Conservation (phyloP, 2,329 filamentous ascomycete species). For the Monilinia laxa region DNA sequence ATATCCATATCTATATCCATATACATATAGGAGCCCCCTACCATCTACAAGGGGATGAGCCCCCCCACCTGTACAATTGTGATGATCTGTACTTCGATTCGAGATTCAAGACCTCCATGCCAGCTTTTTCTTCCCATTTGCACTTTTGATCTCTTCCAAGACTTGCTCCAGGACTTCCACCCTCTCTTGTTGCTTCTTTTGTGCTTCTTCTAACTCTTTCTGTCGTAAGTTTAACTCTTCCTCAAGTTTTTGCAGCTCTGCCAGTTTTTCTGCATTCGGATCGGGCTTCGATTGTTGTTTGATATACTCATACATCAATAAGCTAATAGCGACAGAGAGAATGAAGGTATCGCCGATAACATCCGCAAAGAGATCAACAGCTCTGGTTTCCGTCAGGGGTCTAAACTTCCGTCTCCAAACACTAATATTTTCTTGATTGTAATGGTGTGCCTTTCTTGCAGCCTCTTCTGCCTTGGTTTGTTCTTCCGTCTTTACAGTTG, state of each 20-base stretch:
- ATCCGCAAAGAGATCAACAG: constrained; percentile 66
- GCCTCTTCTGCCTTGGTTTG: constrained; percentile 56
- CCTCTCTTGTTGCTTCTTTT: constrained; percentile 39
- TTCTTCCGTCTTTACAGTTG: constrained; percentile 64
- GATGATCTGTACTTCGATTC: background rate
- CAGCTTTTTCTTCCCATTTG: constrained; percentile 34
- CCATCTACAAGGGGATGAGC: background rate
- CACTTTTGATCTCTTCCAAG: constrained; percentile 37
- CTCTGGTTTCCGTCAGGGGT: constrained; percentile 62
- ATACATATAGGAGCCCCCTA: no score
- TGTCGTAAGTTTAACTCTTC: constrained; percentile 53
- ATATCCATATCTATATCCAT: no score
- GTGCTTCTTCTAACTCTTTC: constrained; percentile 53
- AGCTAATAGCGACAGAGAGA: constrained; percentile 54
- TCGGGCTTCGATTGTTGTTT: constrained; percentile 61
- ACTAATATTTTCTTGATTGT: constrained; percentile 45
- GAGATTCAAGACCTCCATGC: constrained; percentile 23
- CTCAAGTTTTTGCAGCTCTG: constrained; percentile 53
- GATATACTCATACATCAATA: constrained; percentile 64
- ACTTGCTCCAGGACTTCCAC: constrained; percentile 39
- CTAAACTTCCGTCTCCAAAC: constrained; percentile 64
- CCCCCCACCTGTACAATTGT: background rate
- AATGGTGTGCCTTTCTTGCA: constrained; percentile 40
- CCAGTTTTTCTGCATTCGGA: constrained; percentile 53
- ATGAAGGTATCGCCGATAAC: constrained; percentile 65